A percentile compares a stretch with the other conserved stretches of the same genome.
Conservation (phyloP, 2,329 filamentous ascomycete species). For the Peltaster fructicola region DNA sequence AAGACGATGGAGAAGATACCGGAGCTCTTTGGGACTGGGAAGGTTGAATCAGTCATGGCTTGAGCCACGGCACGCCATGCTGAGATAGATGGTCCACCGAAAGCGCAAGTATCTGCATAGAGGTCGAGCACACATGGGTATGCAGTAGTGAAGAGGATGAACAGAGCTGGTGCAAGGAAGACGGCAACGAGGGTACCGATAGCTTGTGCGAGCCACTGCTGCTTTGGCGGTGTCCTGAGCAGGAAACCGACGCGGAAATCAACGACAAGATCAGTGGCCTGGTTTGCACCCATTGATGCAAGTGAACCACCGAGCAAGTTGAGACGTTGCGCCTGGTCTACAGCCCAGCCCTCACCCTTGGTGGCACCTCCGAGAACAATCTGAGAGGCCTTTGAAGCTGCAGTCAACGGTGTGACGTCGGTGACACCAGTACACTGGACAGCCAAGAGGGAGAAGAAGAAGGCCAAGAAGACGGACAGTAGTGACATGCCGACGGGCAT, state of each 20-base stretch:
- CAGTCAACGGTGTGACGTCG: slow-evolving; percentile 46
- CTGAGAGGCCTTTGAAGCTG: slow-evolving; percentile 50
- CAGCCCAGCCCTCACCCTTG: slow-evolving; percentile 31
- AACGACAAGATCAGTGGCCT: slow-evolving; percentile 33
- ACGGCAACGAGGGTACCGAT: slow-evolving; percentile 46
- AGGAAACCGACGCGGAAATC: slow-evolving; percentile 55
- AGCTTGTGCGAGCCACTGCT: slow-evolving; percentile 50
- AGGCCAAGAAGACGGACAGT: slow-evolving; percentile 37
- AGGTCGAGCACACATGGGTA: slow-evolving; percentile 48
- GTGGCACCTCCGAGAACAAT: slow-evolving; percentile 50
- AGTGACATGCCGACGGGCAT: slow-evolving; percentile 41
- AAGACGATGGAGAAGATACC: slow-evolving; percentile 42
- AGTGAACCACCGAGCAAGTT: slow-evolving; percentile 46
- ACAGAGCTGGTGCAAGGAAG: slow-evolving; percentile 49
- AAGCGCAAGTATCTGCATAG: slow-evolving; percentile 34
- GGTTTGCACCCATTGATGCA: slow-evolving; percentile 22
- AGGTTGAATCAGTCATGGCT: slow-evolving; percentile 39
- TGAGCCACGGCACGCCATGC: slow-evolving; percentile 50
- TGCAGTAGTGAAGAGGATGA: slow-evolving; percentile 48
- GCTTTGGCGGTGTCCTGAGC: slow-evolving; percentile 43
- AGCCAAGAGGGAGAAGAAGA: slow-evolving; percentile 44
- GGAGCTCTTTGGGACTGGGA: slow-evolving; percentile 37
- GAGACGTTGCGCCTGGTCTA: slow-evolving; percentile 40
- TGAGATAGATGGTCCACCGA: slow-evolving; percentile 43
- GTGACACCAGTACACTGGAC: slow-evolving; percentile 38